These are phyloP conservation scores for Purshia tridentata DNA, from an alignment of 306 rosid species.

Conservation along the genomic window DNA sequence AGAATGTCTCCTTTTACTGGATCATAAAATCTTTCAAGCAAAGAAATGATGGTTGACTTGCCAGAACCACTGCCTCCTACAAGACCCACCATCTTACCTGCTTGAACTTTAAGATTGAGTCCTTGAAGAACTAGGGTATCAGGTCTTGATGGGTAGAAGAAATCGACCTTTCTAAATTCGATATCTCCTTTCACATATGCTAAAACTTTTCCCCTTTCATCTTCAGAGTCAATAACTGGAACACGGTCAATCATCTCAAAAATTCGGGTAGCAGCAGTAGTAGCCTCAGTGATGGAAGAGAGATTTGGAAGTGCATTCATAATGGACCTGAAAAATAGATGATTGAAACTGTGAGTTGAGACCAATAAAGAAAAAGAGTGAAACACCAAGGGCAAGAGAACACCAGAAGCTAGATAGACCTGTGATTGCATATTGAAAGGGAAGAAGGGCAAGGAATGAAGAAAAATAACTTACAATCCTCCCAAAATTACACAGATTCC, in stretches of 20 bases:
- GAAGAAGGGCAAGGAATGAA: not conserved
- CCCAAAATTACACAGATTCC: conserved; percentile 67
- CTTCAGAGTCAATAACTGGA: conserved; percentile 32
- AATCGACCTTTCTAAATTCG: conserved; percentile 53
- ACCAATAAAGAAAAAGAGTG: not conserved
- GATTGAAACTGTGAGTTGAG: conserved; percentile 9
- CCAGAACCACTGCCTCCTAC: conserved; percentile 92
- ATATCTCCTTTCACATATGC: conserved; percentile 52
- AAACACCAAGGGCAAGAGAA: not conserved
- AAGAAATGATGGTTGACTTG: conserved; percentile 70
- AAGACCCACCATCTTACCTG: conserved; percentile 66
- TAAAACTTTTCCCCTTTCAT: conserved; percentile 44
- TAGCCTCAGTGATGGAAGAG: conserved; percentile 52
- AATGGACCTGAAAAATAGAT: conserved; percentile 44
- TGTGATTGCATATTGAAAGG: not conserved
- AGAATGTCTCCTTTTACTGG: conserved; percentile 59
- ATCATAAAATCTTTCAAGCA: conserved; percentile 86
- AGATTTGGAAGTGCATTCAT: conserved; percentile 79
- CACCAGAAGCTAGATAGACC: too few species aligned
- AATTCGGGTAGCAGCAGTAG: conserved; percentile 48
- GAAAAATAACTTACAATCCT: conserved; percentile 59
- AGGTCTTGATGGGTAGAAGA: conserved; percentile 77
- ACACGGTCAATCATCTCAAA: conserved; percentile 50
- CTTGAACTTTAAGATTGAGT: conserved; percentile 53
- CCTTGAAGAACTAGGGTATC: conserved; percentile 62